These are phyloP conservation scores for Lentinula sp. DNA, from an alignment of 768 basidiomycete species.

Conservation along the genomic window DNA sequence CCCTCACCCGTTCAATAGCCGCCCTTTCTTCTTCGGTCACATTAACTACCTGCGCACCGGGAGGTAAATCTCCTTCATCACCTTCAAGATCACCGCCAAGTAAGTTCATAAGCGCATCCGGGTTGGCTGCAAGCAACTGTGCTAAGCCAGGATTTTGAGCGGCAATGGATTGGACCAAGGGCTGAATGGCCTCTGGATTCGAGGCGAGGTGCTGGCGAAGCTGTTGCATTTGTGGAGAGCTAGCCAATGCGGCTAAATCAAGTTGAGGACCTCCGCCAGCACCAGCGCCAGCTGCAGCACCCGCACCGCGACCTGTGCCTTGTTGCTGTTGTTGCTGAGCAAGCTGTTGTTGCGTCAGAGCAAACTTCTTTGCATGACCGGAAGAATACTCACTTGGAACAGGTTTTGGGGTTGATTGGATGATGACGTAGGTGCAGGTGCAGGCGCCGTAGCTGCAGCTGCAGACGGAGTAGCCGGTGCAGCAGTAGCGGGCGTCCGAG, in stretches of 20 bases:
- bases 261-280: constrained; percentile 25
- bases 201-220: constrained; percentile 65
- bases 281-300: constrained; percentile 25
- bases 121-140: constrained; percentile 62
- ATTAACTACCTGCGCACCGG: constrained; percentile 59
- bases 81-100: constrained; percentile 43
- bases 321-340: constrained; percentile 45
- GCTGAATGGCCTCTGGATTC: constrained; percentile 77
- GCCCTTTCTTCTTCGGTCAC: constrained; percentile 85
- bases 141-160: constrained; percentile 70
- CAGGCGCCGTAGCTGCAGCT: constrained; percentile 24
- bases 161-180: constrained; percentile 79
- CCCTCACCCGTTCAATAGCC: constrained; percentile 81
- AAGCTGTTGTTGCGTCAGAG: constrained; percentile 33
- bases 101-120: constrained; percentile 58
- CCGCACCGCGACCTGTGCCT: constrained; percentile 24
- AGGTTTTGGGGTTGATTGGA: constrained; percentile 69
- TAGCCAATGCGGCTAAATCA: constrained; percentile 48
- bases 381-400: constrained; percentile 56
- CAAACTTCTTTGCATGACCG: background rate
- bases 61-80: constrained; percentile 34
- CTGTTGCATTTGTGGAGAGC: constrained; percentile 62
- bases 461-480: constrained; percentile 26
- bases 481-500: constrained; percentile 28
- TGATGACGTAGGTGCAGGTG: constrained; percentile 24